Percentiles rank a stretch among this genome's conserved stretches.
Evolutionary conservation across 768 basidiomycete species (phyloP).

Genomic region (Leccinum ochraceum): DNA sequence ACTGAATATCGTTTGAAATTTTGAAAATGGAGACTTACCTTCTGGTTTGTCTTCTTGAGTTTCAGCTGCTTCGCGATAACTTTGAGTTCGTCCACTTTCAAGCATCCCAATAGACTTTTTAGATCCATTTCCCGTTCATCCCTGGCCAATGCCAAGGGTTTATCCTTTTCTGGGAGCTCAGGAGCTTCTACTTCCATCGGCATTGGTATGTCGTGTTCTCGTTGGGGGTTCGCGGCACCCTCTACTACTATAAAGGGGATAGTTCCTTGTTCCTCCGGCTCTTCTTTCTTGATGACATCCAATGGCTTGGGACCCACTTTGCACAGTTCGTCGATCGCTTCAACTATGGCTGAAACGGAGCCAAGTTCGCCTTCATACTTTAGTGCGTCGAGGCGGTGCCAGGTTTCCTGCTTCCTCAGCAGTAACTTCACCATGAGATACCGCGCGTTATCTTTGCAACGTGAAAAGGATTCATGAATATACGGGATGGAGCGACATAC

Average conservation of each 20-base stretch:
- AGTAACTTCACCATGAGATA: slow-evolving; percentile 65
- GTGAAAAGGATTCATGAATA: slow-evolving; percentile 10
- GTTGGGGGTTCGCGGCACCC: slow-evolving; percentile 4
- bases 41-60: slow-evolving; percentile 35
- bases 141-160: slow-evolving; percentile 37
- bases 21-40: slow-evolving; percentile 27
- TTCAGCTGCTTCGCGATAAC: slow-evolving; percentile 46
- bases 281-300: slow-evolving; percentile 16
- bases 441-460: slow-evolving; percentile 47
- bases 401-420: slow-evolving; percentile 58
- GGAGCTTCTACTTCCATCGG: slow-evolving; percentile 5
- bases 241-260: slow-evolving; percentile 40
- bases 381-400: slow-evolving; percentile 50
- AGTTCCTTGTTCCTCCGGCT: slow-evolving; percentile 29
- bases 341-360: slow-evolving; percentile 33
- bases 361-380: slow-evolving; percentile 47
- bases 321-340: slow-evolving; percentile 50
- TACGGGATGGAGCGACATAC: slow-evolving; percentile 38
- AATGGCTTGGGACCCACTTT: slow-evolving; percentile 5
- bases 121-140: slow-evolving; percentile 42
- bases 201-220: slow-evolving; percentile 7
- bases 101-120: slow-evolving; percentile 42
- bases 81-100: slow-evolving; percentile 46
- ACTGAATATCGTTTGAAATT: background rate
- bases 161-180: slow-evolving; percentile 7